Evolutionary conservation across 2,329 filamentous ascomycete species (phyloP).

Genomic region (Aureobasidium sp.): DNA sequence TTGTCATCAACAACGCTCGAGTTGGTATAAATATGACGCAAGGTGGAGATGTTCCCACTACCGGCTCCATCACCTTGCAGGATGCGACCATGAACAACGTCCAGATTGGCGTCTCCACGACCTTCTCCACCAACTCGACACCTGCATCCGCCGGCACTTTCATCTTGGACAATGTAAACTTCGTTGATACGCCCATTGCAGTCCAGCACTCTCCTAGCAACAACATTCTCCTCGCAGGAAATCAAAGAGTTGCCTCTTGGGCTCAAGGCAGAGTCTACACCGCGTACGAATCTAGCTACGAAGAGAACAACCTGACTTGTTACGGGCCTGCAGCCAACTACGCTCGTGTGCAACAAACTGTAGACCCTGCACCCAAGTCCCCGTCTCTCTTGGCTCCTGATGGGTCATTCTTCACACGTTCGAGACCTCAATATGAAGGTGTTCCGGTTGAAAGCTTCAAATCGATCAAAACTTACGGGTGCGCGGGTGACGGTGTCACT

Average conservation of each 20-base stretch:
- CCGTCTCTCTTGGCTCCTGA: conserved; percentile 15
- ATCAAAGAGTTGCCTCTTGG: conserved; percentile 58
- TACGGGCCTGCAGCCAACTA: conserved; percentile 24
- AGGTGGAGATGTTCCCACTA: conserved; percentile 48
- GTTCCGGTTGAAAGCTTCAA: conserved; percentile 59
- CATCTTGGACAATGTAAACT: conserved; percentile 75
- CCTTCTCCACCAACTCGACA: conserved; percentile 52
- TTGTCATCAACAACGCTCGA: conserved; percentile 51
- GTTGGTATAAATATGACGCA: conserved; percentile 70
- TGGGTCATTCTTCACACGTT: conserved; percentile 23
- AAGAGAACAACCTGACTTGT: conserved; percentile 24
- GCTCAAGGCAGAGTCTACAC: conserved; percentile 66
- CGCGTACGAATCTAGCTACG: conserved; percentile 30
- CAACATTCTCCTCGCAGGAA: conserved; percentile 57
- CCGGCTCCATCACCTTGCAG: conserved; percentile 66
- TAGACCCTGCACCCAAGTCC: conserved; percentile 18
- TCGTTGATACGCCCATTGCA: conserved; percentile 57
- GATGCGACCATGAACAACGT: conserved; percentile 67
- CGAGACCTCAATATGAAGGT: conserved; percentile 34
- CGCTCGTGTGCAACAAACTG: conserved; percentile 20
- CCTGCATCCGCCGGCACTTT: conserved; percentile 64
- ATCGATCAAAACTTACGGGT: conserved; percentile 47
- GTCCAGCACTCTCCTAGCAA: conserved; percentile 47
- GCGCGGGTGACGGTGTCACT: conserved; percentile 74
- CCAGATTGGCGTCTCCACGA: conserved; percentile 59